phyloP scores from a whole-genome alignment of 2,329 filamentous ascomycete species.

The Triangularia verruculosa region DNA sequence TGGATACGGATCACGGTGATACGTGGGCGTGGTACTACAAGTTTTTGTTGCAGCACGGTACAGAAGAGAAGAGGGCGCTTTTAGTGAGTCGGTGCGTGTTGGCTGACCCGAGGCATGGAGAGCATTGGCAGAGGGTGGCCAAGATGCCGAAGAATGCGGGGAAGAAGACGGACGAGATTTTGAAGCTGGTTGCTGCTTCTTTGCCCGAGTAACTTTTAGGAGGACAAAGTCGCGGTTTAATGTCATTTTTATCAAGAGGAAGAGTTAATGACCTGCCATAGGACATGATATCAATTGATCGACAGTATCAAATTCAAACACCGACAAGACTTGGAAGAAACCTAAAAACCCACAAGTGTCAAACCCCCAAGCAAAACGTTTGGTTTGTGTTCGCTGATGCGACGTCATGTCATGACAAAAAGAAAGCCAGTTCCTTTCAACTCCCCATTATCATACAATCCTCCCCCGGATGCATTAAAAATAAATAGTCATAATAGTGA shows the following conservation, averaged over 20 bases:
- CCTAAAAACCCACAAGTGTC: not conserved
- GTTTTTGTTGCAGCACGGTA: constrained; percentile 88
- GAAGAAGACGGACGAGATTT: constrained; percentile 72
- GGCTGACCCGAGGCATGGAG: constrained; percentile 87
- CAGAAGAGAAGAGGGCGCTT: constrained; percentile 85
- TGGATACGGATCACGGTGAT: constrained; percentile 85
- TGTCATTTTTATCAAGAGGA: not conserved
- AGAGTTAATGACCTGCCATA: not conserved
- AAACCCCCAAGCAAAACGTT: not conserved
- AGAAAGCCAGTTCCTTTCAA: not conserved
- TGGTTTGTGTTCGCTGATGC: not conserved
- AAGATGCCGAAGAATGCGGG: constrained; percentile 83
- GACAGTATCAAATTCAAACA: not conserved
- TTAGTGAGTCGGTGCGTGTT: constrained; percentile 76
- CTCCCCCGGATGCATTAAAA: not conserved
- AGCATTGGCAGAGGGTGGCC: constrained; percentile 81
- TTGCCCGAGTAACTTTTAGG: constrained; percentile 16
- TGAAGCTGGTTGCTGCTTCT: constrained; percentile 71
- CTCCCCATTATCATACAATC: not conserved
- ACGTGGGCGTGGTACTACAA: constrained; percentile 98
- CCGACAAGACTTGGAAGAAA: not conserved
- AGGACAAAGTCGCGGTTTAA: not conserved
- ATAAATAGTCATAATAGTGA: not conserved
- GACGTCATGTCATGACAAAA: not conserved
- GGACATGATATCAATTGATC: not conserved